A percentile compares a stretch with the other conserved stretches of the same genome.
Conservation (phyloP, 2,329 filamentous ascomycete species). For the Fusarium armeniacum region DNA sequence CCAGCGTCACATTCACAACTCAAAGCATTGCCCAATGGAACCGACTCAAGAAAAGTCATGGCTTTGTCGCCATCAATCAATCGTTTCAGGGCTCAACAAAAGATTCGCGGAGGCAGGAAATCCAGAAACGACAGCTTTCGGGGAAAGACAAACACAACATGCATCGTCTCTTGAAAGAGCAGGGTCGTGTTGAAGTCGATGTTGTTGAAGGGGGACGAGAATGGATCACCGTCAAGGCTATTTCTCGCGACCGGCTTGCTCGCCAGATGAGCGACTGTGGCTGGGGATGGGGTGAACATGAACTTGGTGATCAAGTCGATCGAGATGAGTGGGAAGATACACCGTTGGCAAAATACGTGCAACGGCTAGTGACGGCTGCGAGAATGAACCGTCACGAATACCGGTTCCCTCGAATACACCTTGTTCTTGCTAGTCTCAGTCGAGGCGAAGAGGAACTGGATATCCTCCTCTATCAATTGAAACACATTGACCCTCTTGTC, state of each 20-base stretch:
- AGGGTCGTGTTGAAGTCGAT: conserved; percentile 54
- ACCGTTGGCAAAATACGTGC: conserved; percentile 53
- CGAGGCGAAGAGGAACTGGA: conserved; percentile 50
- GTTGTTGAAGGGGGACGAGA: conserved; percentile 55
- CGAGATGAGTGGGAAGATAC: conserved; percentile 55
- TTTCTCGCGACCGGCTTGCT: conserved; percentile 53
- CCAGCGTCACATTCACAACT: conserved; percentile 41
- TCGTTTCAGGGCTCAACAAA: conserved; percentile 53
- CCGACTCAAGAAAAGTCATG: conserved; percentile 52
- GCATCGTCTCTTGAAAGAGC: conserved; percentile 53
- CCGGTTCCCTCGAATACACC: conserved; percentile 53
- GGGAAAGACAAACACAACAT: conserved; percentile 50
- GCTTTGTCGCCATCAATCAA: conserved; percentile 52
- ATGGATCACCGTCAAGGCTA: conserved; percentile 54
- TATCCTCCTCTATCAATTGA: conserved; percentile 53
- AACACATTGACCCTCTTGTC: conserved; percentile 51
- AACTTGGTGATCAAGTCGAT: conserved; percentile 51
- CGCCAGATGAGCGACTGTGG: conserved; percentile 59
- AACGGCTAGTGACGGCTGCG: conserved; percentile 55
- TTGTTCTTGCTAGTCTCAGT: conserved; percentile 54
- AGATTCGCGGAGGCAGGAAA: conserved; percentile 45
- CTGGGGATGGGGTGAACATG: conserved; percentile 59
- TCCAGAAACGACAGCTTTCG: conserved; percentile 42
- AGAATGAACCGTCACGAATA: conserved; percentile 56
- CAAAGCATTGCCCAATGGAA: conserved; percentile 51